These are phyloP conservation scores for Cladorrhinum sp. DNA, from an alignment of 2,329 filamentous ascomycete species.

Conservation along the genomic window DNA sequence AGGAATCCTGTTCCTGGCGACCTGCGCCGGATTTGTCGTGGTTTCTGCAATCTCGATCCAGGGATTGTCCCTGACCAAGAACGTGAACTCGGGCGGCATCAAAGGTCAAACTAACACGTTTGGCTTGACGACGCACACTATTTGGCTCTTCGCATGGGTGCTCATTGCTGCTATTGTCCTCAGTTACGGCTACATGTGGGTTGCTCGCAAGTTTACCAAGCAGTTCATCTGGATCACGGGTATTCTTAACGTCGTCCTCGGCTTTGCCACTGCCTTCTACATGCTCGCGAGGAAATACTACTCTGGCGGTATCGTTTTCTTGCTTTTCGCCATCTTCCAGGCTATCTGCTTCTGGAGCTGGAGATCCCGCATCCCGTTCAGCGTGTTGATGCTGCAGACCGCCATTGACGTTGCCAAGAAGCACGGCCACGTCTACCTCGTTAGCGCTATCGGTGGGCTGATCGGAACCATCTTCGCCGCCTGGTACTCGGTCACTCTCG, in stretches of 20 bases:
- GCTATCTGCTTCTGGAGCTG: slow-evolving; percentile 83
- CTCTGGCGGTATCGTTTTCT: slow-evolving; percentile 81
- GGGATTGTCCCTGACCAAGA: slow-evolving; percentile 46
- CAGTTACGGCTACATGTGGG: slow-evolving; percentile 72
- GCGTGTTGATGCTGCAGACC: slow-evolving; percentile 82
- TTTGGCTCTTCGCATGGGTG: slow-evolving; percentile 80
- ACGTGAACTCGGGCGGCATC: slow-evolving; percentile 67
- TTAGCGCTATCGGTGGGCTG: slow-evolving; percentile 80
- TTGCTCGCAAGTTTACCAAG: slow-evolving; percentile 76
- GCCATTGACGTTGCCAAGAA: slow-evolving; percentile 79
- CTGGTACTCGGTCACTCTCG: slow-evolving; percentile 83
- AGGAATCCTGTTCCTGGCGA: slow-evolving; percentile 56
- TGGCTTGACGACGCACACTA: slow-evolving; percentile 73
- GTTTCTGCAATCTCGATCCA: slow-evolving; percentile 74
- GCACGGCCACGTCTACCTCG: slow-evolving; percentile 81
- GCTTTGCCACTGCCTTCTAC: slow-evolving; percentile 81
- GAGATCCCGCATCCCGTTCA: slow-evolving; percentile 89
- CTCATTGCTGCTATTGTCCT: slow-evolving; percentile 70
- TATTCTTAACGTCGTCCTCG: slow-evolving; percentile 80
- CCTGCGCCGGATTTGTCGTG: slow-evolving; percentile 61
- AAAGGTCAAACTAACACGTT: slow-evolving; percentile 66
- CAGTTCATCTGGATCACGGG: slow-evolving; percentile 91
- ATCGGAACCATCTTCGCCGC: slow-evolving; percentile 72
- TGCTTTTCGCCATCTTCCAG: slow-evolving; percentile 77
- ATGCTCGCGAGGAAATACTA: slow-evolving; percentile 76